Conservation (phyloP, 768 basidiomycete species). For the Agrocybe pediades region DNA sequence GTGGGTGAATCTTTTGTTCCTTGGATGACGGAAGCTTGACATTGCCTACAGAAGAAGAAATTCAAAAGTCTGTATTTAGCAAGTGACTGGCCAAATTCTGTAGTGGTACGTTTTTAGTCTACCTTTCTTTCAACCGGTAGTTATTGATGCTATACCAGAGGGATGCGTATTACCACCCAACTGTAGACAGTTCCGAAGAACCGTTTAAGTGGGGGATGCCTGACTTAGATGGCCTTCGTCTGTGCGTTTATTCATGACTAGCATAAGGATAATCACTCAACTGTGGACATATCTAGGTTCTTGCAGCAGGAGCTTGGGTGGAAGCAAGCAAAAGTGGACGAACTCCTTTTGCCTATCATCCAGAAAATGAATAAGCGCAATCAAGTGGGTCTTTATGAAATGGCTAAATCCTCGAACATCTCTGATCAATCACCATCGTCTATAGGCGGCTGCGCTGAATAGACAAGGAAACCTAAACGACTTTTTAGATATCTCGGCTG, state of each 20-base stretch:
- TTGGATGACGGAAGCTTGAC: background rate
- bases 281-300: conserved; percentile 47
- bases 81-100: conserved; percentile 89
- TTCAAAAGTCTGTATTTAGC: conserved; percentile 83
- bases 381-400: conserved; percentile 49
- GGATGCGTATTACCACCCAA: conserved; percentile 92
- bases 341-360: conserved; percentile 89
- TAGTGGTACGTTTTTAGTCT: conserved; percentile 62
- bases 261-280: background rate
- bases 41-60: conserved; percentile 71
- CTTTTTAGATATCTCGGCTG: conserved; percentile 73
- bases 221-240: conserved; percentile 90
- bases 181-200: conserved; percentile 88
- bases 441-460: conserved; percentile 63
- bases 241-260: conserved; percentile 44
- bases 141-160: conserved; percentile 46
- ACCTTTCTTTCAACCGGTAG: background rate
- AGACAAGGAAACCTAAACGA: conserved; percentile 76
- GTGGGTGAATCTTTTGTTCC: conserved; percentile 45
- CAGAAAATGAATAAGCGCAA: conserved; percentile 83
- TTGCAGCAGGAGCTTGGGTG: conserved; percentile 80
- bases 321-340: conserved; percentile 82
- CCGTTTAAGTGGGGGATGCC: conserved; percentile 96
- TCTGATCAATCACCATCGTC: background rate
- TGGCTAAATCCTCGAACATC: background rate